These are phyloP conservation scores for Phytophthora uliginosa DNA, from an alignment of 352 stramenopile genomes.

Conservation along the genomic window DNA sequence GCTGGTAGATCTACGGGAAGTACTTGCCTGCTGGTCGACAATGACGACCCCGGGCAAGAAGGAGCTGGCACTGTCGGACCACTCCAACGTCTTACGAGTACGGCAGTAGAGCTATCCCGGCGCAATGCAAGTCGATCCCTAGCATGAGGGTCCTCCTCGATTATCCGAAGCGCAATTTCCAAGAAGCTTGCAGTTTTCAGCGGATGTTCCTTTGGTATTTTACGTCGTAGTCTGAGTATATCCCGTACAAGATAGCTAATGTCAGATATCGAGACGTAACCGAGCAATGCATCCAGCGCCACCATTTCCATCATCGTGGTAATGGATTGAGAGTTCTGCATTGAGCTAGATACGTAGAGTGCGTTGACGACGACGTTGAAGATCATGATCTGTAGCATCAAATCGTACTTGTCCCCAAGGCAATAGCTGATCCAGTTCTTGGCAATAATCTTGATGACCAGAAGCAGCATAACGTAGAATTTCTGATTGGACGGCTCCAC, in stretches of 20 bases:
- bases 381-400: slow-evolving; percentile 49
- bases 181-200: slow-evolving; percentile 13
- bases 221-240: slow-evolving; percentile 8
- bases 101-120: slow-evolving; percentile 1
- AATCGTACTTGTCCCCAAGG: slow-evolving; percentile 25
- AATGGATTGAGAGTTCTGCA: slow-evolving; percentile 44
- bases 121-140: background rate
- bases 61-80: background rate
- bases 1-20: slow-evolving; percentile 7
- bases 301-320: slow-evolving; percentile 36
- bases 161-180: slow-evolving; percentile 21
- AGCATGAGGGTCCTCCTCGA: background rate
- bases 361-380: slow-evolving; percentile 64
- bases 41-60: background rate
- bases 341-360: slow-evolving; percentile 48
- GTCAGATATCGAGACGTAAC: slow-evolving; percentile 35
- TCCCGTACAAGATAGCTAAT: slow-evolving; percentile 11
- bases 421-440: slow-evolving; percentile 51
- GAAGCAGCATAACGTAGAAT: slow-evolving; percentile 42
- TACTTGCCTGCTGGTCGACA: slow-evolving; percentile 12
- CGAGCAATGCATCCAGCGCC: slow-evolving; percentile 37
- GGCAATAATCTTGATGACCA: slow-evolving; percentile 49
- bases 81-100: slow-evolving; percentile 4
- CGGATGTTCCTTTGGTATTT: slow-evolving; percentile 7
- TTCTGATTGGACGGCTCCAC: slow-evolving; percentile 26